These are phyloP conservation scores for Trypanosoma melophagium DNA, from an alignment of 208 protist genomes.

Conservation along the genomic window DNA sequence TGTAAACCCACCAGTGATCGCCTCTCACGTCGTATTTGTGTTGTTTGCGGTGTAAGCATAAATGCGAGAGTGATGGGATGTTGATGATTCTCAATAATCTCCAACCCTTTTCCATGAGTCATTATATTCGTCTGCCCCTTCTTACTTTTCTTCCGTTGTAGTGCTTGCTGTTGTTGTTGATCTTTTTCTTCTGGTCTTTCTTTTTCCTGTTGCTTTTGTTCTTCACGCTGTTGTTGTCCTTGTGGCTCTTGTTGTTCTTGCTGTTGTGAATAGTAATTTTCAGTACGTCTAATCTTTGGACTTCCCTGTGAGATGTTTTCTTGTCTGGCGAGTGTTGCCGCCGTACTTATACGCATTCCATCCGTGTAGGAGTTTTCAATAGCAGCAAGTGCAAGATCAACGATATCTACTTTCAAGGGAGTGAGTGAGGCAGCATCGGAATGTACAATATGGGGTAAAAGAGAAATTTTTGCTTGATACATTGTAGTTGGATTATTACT, in stretches of 20 bases:
- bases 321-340: too few species aligned
- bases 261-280: neutral
- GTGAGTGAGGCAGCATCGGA: neutral
- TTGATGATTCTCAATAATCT: neutral
- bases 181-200: too few species aligned
- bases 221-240: too few species aligned
- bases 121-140: neutral
- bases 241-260: neutral
- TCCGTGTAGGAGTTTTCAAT: neutral
- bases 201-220: too few species aligned
- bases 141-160: too few species aligned
- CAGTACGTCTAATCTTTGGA: neutral
- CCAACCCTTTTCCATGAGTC: neutral
- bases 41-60: neutral
- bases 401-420: neutral
- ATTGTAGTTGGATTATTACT: neutral
- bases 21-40: neutral
- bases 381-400: neutral
- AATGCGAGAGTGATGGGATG: conserved; percentile 15
- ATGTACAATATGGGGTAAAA: neutral
- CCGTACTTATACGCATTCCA: neutral
- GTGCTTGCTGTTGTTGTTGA: neutral
- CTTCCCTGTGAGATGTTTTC: neutral
- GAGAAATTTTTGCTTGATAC: neutral
- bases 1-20: neutral